These are phyloP conservation scores for Neurospora africana DNA, from an alignment of 495 filamentous ascomycete species.

Conservation along the genomic window DNA sequence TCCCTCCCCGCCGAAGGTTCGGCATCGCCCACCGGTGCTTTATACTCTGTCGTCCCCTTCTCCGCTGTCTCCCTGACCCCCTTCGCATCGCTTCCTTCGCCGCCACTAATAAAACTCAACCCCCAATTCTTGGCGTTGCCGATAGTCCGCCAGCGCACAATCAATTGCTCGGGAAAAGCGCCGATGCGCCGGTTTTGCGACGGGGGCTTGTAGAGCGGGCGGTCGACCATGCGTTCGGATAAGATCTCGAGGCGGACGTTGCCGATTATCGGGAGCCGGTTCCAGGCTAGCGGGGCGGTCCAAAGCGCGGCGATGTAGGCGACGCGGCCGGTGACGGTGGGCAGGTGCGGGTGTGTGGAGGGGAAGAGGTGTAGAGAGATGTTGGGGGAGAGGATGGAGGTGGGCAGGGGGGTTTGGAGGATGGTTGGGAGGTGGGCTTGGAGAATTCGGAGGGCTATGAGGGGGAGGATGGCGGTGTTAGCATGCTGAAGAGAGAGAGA, in stretches of 20 bases:
- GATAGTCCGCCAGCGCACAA: slow-evolving; percentile 71
- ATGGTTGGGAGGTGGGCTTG: slow-evolving; percentile 81
- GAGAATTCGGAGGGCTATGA: slow-evolving; percentile 67
- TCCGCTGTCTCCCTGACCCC: neutral
- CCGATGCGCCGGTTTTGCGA: slow-evolving; percentile 24
- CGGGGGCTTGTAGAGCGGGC: slow-evolving; percentile 8
- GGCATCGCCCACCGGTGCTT: neutral
- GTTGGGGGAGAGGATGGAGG: slow-evolving; percentile 75
- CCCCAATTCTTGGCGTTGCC: slow-evolving; percentile 24
- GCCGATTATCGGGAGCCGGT: slow-evolving; percentile 76
- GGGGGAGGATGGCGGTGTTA: neutral
- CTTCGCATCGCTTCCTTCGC: neutral
- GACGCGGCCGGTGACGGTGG: slow-evolving; percentile 78
- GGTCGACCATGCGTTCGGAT: slow-evolving; percentile 72
- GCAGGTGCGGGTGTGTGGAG: slow-evolving; percentile 90
- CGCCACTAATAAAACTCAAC: slow-evolving; percentile 7
- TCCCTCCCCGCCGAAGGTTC: slow-evolving; percentile 6
- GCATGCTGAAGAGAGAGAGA: no score
- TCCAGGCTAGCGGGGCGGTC: slow-evolving; percentile 94
- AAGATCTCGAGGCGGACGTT: slow-evolving; percentile 81
- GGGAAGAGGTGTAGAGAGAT: slow-evolving; percentile 95
- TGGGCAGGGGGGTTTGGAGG: slow-evolving; percentile 71
- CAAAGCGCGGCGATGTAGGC: slow-evolving; percentile 88
- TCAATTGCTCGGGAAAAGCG: slow-evolving; percentile 59
- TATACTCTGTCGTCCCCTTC: neutral